Base-by-base conservation (phyloP, 495 filamentous ascomycete species). In the Penicillium malachiteum region DNA sequence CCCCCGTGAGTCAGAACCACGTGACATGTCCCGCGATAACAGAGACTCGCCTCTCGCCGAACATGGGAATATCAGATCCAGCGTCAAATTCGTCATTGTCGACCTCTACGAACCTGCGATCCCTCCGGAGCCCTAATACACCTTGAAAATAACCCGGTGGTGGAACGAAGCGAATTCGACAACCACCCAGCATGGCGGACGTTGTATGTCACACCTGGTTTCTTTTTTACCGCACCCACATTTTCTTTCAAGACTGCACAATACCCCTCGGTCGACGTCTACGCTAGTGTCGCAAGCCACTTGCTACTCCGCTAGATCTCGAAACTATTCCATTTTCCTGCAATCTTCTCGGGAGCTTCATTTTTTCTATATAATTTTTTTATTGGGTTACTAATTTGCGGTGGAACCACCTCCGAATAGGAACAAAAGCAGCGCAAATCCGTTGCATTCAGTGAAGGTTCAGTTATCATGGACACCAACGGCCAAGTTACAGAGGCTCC, bases 361-460 rank as follows among this genome's bases (percentile, higher is more conserved):
- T 43, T 52, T 43, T 11, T 26, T 52, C 47, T 16, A 43, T 40
- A n/a, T 51, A 14, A 31, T 35, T 48, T 56, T 64, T 38, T 53
- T 55, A 56, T 50, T 54, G 13, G 4, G 6, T 46, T 26, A 32
- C 43, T 46, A 46, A 46, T 46, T 33, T 56, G 18, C 30, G 14
- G 48, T 60, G 57, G 43, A n/a, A 26, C 21, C 21, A 26, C 21
- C 13, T 26, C 26, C 43, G 11, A 46, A 30, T 17, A 46, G 43
- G 43, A 46, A 16, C 64, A 65, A 46, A 79, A 76, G 71, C 83
- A 85, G 67, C 89, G 92, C 73, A 96, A 96, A 69, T 93, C 89
- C 34, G 92, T 96, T 62, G 87, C 90, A 32, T 96, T 96, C 72
- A 90, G 84, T 65, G 89, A 92, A 72, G 89, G 87, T 57, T 78